Evolutionary conservation across 2,329 filamentous ascomycete species (phyloP).

Genomic region (Alternaria incomplexa): DNA sequence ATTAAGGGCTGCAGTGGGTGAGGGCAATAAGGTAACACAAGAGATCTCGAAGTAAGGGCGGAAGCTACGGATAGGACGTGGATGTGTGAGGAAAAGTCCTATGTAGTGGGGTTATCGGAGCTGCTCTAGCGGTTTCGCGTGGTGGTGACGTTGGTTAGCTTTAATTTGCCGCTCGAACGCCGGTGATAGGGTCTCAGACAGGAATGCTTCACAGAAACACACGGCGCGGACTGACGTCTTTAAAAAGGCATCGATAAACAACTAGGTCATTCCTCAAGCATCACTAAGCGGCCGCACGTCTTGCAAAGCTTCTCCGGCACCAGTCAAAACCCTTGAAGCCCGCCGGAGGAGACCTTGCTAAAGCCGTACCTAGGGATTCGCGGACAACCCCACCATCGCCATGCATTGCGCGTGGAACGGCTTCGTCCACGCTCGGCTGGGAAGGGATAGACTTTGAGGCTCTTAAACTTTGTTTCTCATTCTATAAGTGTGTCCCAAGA

Average conservation of each 20-base stretch:
- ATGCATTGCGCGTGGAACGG: conserved; percentile 4
- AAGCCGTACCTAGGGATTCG: conserved; percentile 28
- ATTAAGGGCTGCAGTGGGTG: conserved; percentile 24
- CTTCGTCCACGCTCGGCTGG: conserved; percentile 2
- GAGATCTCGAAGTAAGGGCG: conserved; percentile 21
- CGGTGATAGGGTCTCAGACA: conserved; percentile 23
- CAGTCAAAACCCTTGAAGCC: conserved; percentile 24
- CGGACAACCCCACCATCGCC: conserved; percentile 36
- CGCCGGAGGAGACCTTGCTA: conserved; percentile 40
- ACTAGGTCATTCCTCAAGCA: conserved; percentile 34
- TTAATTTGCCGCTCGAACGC: conserved; percentile 28
- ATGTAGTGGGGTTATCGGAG: conserved; percentile 43
- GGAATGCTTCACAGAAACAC: conserved; percentile 22
- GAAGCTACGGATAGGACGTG: conserved; percentile 36
- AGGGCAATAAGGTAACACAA: conserved; percentile 10
- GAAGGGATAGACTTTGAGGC: background rate
- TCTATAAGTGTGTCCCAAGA: background rate
- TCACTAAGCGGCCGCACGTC: conserved; percentile 42
- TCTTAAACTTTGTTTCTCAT: background rate
- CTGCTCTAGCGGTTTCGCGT: conserved; percentile 35
- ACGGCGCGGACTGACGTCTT: conserved; percentile 25
- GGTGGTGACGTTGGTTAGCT: conserved; percentile 39
- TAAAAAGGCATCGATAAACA: conserved; percentile 28
- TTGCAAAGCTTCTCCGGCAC: conserved; percentile 44
- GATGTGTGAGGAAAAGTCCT: conserved; percentile 41